Base-by-base conservation (phyloP, 305 asterid species). In the Lippia alba region DNA sequence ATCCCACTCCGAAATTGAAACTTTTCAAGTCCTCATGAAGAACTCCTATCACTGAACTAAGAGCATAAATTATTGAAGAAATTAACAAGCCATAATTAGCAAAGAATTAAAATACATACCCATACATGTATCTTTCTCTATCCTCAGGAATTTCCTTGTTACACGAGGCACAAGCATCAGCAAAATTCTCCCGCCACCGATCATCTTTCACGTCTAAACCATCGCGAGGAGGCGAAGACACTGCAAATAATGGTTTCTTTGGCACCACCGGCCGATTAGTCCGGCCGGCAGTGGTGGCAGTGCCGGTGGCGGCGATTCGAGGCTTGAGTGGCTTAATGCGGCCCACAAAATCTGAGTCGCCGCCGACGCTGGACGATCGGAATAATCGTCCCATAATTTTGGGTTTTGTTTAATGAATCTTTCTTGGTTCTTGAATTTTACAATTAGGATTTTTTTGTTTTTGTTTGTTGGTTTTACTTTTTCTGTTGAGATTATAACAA, bases 91-190 rank as follows among this genome's bases (percentile, higher is more conserved):
- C 45, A 39, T 39, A 39, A n/a, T n/a, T n/a, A n/a, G n/a, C n/a
- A n/a, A n/a, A n/a, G n/a, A n/a, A n/a, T n/a, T n/a, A n/a, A n/a
- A n/a, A n/a, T n/a, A 71, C 75, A 8, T 71, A 71, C 69, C 75
- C 63, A 12, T 40, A 61, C 75, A 71, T 71, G 15, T 61, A 71
- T 53, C 39, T 40, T 30, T 71, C 69, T 5, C 54, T n/a, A 15
- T 40, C 16, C 17, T n/a, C 8, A 49, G 5, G 9, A 19, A 71
- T n/a, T 53, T 40, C 8, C 56, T 40, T 51, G 55, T 40, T 24
- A 64, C 75, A 71, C 53, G 20, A 56, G 17, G 20, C 63, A 24
- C 75, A 71, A 39, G 33, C 61, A 20, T 61, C 49, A 10, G 53
- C 61, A 53, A 61, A 71, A 39, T 54, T 1, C 18, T 54, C 14